A percentile compares a stretch with the other conserved stretches of the same genome.
Evolutionary conservation across 352 stramenopile genomes (phyloP).

Genomic region (Peronospora destructor): DNA sequence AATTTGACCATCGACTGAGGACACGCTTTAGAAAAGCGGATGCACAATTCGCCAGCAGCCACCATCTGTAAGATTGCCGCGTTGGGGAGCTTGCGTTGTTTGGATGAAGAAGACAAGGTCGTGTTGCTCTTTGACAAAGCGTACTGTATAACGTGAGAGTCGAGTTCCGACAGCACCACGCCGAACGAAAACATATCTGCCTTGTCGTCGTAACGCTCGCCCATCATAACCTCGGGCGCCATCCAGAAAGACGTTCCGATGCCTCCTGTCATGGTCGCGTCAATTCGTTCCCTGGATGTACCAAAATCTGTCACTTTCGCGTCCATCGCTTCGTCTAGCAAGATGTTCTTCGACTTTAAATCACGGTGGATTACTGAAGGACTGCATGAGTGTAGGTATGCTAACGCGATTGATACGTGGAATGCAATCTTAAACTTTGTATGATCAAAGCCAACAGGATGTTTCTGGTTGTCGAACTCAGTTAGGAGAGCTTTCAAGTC

Average conservation of each 20-base stretch:
- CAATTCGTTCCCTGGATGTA: constrained; percentile 29
- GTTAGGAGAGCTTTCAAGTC: constrained; percentile 34
- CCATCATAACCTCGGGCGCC: constrained; percentile 38
- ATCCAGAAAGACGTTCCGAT: constrained; percentile 44
- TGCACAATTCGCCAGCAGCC: constrained; percentile 25
- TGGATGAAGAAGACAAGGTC: neutral
- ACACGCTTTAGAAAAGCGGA: constrained; percentile 23
- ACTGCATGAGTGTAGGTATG: constrained; percentile 36
- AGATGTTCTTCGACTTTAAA: constrained; percentile 36
- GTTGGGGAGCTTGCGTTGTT: constrained; percentile 5
- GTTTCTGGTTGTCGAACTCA: constrained; percentile 18
- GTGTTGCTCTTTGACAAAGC: constrained; percentile 15
- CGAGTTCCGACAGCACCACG: constrained; percentile 36
- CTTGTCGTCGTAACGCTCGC: constrained; percentile 37
- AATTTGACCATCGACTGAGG: constrained; percentile 14
- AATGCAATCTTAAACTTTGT: constrained; percentile 31
- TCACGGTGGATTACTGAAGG: constrained; percentile 38
- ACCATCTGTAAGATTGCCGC: constrained; percentile 37
- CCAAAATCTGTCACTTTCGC: constrained; percentile 37
- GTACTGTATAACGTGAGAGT: constrained; percentile 29
- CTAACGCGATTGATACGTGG: constrained; percentile 28
- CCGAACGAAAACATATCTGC: constrained; percentile 47
- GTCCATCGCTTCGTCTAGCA: constrained; percentile 26
- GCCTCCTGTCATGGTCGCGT: constrained; percentile 34
- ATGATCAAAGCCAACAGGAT: constrained; percentile 23